phyloP scores from a whole-genome alignment of 345 rosid genomes.

The Excoecaria cochinchinensis region DNA sequence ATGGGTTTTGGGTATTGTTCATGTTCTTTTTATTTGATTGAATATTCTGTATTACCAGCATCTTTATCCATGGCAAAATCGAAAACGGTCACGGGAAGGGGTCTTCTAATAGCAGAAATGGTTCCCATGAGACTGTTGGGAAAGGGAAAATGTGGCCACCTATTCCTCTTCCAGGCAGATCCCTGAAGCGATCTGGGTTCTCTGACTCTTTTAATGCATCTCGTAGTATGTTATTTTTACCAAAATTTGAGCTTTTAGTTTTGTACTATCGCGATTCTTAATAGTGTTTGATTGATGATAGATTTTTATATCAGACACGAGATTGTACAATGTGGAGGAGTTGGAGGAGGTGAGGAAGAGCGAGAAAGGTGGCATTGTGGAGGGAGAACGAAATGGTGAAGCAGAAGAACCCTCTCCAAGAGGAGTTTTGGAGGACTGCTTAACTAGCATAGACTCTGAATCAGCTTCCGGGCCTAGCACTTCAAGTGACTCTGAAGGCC shows the following conservation, averaged over 20 bases:
- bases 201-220: slow-evolving; percentile 41
- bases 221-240: slow-evolving; percentile 35
- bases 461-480: slow-evolving; percentile 47
- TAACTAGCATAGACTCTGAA: slow-evolving; percentile 36
- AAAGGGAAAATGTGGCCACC: slow-evolving; percentile 28
- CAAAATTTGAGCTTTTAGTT: background rate
- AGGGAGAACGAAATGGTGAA: background rate
- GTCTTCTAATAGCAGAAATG: background rate
- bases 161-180: slow-evolving; percentile 29
- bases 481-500: slow-evolving; percentile 44
- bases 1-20: background rate
- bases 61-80: background rate
- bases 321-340: slow-evolving; percentile 24
- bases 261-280: background rate
- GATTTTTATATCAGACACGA: slow-evolving; percentile 30
- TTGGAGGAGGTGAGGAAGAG: slow-evolving; percentile 12
- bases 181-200: slow-evolving; percentile 41
- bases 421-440: slow-evolving; percentile 35
- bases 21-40: background rate
- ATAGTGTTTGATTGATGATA: slow-evolving; percentile 9
- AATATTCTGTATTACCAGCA: background rate
- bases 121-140: slow-evolving; percentile 19
- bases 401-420: slow-evolving; percentile 10
- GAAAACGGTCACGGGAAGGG: background rate
- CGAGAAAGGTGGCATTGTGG: background rate